Evolutionary conservation across 768 basidiomycete genomes (phyloP).

Genomic region (Melanogaster broomeanus): DNA sequence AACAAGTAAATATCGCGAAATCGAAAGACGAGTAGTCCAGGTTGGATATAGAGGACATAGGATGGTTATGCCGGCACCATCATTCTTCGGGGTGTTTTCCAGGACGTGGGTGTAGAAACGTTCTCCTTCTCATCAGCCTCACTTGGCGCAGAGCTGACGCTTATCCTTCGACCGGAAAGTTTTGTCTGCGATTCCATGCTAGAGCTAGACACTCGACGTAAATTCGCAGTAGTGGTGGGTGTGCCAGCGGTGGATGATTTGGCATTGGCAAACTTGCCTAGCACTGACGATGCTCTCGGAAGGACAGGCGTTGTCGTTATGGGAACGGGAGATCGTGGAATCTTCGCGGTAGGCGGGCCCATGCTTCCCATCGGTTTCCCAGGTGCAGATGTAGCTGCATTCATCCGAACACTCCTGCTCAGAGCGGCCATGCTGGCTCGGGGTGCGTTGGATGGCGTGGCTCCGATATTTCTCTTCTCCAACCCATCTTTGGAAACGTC

Average conservation of each 20-base stretch:
- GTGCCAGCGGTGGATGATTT: conserved; percentile 10
- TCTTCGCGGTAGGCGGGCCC: conserved; percentile 47
- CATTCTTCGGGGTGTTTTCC: conserved; percentile 17
- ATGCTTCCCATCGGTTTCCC: conserved; percentile 43
- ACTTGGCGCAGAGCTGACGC: conserved; percentile 39
- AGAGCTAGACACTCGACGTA: conserved; percentile 34
- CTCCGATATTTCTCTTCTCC: conserved; percentile 33
- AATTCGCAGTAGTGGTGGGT: neutral
- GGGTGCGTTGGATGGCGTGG: conserved; percentile 36
- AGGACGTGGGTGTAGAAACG: conserved; percentile 30
- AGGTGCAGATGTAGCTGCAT: conserved; percentile 26
- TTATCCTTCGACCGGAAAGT: conserved; percentile 33
- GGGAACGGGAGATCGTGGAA: conserved; percentile 34
- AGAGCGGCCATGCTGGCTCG: conserved; percentile 39
- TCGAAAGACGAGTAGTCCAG: conserved; percentile 1
- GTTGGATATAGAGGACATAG: conserved; percentile 8
- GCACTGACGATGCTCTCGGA: conserved; percentile 32
- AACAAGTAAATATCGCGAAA: conserved; percentile 10
- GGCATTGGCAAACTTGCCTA: conserved; percentile 24
- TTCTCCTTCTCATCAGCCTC: conserved; percentile 66
- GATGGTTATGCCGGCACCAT: conserved; percentile 15
- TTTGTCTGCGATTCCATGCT: conserved; percentile 37
- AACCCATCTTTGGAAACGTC: conserved; percentile 45
- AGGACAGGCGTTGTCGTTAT: conserved; percentile 42
- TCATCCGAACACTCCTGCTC: conserved; percentile 52